Conservation (phyloP, 805 yeast genomes). For the Starmerella lactis-condensi region DNA sequence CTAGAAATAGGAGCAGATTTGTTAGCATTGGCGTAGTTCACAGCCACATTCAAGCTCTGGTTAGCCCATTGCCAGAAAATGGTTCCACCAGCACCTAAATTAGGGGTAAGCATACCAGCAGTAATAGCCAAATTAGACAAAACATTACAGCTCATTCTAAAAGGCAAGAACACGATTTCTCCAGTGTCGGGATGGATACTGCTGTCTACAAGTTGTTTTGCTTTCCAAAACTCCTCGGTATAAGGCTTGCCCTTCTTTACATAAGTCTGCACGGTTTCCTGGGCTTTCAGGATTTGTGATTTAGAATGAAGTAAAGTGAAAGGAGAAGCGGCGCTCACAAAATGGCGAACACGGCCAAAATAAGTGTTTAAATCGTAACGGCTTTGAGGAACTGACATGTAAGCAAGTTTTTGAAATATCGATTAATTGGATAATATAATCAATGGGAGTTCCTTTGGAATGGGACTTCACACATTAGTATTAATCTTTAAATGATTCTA, state of each 20-base stretch:
- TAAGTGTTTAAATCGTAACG: constrained; percentile 64
- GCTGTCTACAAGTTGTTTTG: constrained; percentile 73
- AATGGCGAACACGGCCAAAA: constrained; percentile 87
- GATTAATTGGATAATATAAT: too few relatives aligned
- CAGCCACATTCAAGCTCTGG: constrained; percentile 91
- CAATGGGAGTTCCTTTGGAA: too few relatives aligned
- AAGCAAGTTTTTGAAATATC: too few relatives aligned
- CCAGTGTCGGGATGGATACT: constrained; percentile 95
- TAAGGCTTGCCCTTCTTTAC: constrained; percentile 50
- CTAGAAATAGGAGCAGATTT: constrained; percentile 82
- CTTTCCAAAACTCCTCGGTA: constrained; percentile 74
- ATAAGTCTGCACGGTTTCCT: constrained; percentile 47
- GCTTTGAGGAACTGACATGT: constrained; percentile 14
- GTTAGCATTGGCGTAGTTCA: constrained; percentile 89
- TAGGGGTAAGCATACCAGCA: constrained; percentile 94
- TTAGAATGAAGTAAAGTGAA: constrained; percentile 58
- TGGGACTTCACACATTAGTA: too few relatives aligned
- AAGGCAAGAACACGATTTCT: constrained; percentile 77
- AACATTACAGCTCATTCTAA: constrained; percentile 93
- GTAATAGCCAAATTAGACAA: constrained; percentile 85
- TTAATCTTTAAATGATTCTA: constrained; percentile 21
- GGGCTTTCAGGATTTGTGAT: constrained; percentile 45
- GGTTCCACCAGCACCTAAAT: constrained; percentile 75
- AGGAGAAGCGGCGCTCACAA: constrained; percentile 87
- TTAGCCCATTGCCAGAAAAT: constrained; percentile 96